Conservation (phyloP, 805 yeast species). For the Cyberlindnera nakhonratchasimensis region DNA sequence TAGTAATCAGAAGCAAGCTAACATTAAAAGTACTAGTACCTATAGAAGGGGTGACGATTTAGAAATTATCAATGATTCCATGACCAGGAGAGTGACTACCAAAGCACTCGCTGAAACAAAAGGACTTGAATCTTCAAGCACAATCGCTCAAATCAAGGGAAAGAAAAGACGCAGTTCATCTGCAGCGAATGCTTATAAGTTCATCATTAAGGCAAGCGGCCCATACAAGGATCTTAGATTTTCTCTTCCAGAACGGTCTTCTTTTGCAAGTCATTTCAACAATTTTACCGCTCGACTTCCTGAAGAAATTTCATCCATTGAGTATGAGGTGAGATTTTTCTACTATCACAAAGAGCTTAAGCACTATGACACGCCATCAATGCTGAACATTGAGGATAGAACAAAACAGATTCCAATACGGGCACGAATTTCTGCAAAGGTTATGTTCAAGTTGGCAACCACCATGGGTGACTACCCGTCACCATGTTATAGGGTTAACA, state of each 20-base stretch:
- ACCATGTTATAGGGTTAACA: not conserved
- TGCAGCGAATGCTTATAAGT: no score
- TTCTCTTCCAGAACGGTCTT: not conserved
- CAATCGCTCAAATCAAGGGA: no score
- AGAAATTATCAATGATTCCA: no score
- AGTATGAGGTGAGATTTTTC: not conserved
- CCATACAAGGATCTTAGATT: not conserved
- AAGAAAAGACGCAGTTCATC: no score
- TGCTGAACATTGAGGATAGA: not conserved
- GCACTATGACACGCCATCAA: not conserved
- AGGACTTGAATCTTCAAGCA: no score
- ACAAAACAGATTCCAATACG: not conserved
- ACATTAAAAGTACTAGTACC: no score
- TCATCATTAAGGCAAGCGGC: no score
- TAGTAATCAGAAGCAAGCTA: constrained; percentile 6
- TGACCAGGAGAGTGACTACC: no score
- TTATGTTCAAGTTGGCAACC: not conserved
- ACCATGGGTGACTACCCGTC: not conserved
- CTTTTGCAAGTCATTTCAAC: not conserved
- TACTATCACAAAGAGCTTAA: not conserved
- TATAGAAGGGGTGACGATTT: no score
- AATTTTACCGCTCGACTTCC: not conserved
- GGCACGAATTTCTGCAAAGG: not conserved
- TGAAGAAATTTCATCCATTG: not conserved
- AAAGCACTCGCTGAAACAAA: no score